Evolutionary conservation across 2,329 filamentous ascomycete genomes (phyloP).

Genomic region (Monilinia fructigena): DNA sequence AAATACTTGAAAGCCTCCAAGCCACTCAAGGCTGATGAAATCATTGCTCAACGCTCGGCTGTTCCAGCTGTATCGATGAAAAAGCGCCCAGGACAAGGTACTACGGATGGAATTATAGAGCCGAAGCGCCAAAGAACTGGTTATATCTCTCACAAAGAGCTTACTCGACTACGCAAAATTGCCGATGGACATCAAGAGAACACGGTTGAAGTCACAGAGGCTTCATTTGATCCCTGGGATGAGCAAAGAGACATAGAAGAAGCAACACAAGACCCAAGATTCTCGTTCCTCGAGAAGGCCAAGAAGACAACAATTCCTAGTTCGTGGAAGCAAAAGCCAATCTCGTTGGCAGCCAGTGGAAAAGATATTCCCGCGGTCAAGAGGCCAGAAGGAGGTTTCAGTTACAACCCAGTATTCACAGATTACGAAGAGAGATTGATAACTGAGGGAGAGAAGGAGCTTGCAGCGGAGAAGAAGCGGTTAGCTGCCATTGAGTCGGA

Average conservation of each 20-base stretch:
- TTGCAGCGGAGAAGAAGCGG: conserved; percentile 75
- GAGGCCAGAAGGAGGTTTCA: conserved; percentile 77
- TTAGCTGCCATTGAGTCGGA: conserved; percentile 66
- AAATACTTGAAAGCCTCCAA: conserved; percentile 70
- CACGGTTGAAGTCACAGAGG: conserved; percentile 52
- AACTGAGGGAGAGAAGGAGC: conserved; percentile 72
- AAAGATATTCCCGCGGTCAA: conserved; percentile 76
- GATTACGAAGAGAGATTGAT: conserved; percentile 79
- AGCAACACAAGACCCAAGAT: conserved; percentile 50
- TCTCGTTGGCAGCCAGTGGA: conserved; percentile 79
- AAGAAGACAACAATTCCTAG: conserved; percentile 68
- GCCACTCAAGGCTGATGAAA: conserved; percentile 84
- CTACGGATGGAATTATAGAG: conserved; percentile 68
- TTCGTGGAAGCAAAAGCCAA: conserved; percentile 72
- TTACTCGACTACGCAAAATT: conserved; percentile 72
- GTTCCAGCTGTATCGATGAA: conserved; percentile 75
- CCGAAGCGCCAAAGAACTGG: conserved; percentile 74
- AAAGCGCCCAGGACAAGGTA: conserved; percentile 71
- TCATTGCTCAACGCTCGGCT: conserved; percentile 79
- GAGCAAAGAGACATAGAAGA: conserved; percentile 47
- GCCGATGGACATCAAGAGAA: conserved; percentile 65
- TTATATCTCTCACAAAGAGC: conserved; percentile 82
- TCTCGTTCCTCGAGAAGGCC: conserved; percentile 66
- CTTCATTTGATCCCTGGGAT: conserved; percentile 79
- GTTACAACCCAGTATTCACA: conserved; percentile 86